Evolutionary conservation across 2,329 filamentous ascomycete species (phyloP).

Genomic region (Fusarium marasasianum): DNA sequence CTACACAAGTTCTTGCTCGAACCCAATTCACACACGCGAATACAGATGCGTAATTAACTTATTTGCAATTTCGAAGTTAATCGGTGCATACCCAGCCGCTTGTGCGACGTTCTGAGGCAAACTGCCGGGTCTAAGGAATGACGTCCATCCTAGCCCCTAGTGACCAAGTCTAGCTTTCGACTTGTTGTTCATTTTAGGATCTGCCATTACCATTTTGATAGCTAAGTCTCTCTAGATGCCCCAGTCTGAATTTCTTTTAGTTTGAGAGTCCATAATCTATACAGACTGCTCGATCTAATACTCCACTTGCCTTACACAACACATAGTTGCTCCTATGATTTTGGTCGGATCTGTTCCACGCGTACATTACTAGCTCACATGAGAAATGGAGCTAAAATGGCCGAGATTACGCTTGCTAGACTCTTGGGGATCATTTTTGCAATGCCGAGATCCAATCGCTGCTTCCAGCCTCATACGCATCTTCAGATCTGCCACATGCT

Average conservation of each 20-base stretch:
- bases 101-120: not conserved
- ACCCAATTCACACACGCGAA: not conserved
- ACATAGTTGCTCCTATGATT: not conserved
- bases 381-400: fast-evolving
- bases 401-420: not conserved
- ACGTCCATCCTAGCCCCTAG: not conserved
- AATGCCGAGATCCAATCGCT: too few relatives aligned
- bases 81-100: too few relatives aligned
- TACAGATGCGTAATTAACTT: fast-evolving
- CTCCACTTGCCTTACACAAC: not conserved
- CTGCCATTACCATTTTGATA: fast-evolving
- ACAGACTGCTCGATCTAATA: too few relatives aligned
- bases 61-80: not conserved
- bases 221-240: fast-evolving
- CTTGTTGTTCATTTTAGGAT: not conserved
- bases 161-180: not conserved
- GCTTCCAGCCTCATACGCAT: too few relatives aligned
- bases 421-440: not conserved
- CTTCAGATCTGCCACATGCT: not conserved
- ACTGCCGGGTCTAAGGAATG: not conserved
- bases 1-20: not conserved
- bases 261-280: too few relatives aligned
- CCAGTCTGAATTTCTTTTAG: fast-evolving
- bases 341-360: not conserved
- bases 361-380: not conserved